Evolutionary conservation across 2,329 filamentous ascomycete genomes (phyloP).

Genomic region (Drechslerella coelobrocha): DNA sequence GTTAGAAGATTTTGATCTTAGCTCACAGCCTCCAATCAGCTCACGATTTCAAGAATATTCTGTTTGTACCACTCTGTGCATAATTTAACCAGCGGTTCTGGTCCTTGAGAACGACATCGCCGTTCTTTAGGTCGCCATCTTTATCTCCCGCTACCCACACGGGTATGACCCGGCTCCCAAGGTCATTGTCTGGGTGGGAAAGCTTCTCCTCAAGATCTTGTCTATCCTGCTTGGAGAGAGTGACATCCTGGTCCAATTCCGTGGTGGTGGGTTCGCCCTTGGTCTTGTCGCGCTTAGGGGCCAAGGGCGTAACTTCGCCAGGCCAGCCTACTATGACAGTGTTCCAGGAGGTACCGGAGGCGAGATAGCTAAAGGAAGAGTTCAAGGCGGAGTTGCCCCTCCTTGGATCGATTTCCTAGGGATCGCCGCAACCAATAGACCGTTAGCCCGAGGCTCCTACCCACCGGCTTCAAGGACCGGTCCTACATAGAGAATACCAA

Average conservation of each 20-base stretch:
- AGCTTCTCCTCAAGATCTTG: slow-evolving; percentile 73
- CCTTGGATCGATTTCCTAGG: slow-evolving; percentile 75
- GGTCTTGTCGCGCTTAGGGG: slow-evolving; percentile 40
- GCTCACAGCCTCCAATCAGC: slow-evolving; percentile 3
- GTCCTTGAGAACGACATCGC: slow-evolving; percentile 75
- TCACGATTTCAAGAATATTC: not conserved
- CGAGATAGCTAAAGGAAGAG: slow-evolving; percentile 86
- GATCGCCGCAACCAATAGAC: not conserved
- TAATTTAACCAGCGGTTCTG: slow-evolving; percentile 88
- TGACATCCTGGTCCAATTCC: slow-evolving; percentile 67
- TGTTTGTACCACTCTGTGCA: slow-evolving; percentile 69
- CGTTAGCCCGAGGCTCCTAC: slow-evolving; percentile 5
- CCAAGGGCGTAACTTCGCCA: slow-evolving; percentile 70
- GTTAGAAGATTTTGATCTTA: too few relatives aligned
- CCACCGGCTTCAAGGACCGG: not conserved
- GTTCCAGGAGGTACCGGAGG: slow-evolving; percentile 86
- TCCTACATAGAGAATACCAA: not conserved
- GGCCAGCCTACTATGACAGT: slow-evolving; percentile 95
- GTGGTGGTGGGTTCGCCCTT: slow-evolving; percentile 29
- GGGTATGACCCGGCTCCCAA: slow-evolving; percentile 72
- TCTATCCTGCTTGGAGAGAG: slow-evolving; percentile 74
- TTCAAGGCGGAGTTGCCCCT: slow-evolving; percentile 90
- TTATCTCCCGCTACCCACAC: slow-evolving; percentile 86
- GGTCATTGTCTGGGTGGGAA: slow-evolving; percentile 24
- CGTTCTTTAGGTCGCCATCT: slow-evolving; percentile 68